Evolutionary conservation across 352 stramenopile genomes (phyloP), one percentile per base, ranked within the genome.

Genomic region (Pythium aphanidermatum): DNA sequence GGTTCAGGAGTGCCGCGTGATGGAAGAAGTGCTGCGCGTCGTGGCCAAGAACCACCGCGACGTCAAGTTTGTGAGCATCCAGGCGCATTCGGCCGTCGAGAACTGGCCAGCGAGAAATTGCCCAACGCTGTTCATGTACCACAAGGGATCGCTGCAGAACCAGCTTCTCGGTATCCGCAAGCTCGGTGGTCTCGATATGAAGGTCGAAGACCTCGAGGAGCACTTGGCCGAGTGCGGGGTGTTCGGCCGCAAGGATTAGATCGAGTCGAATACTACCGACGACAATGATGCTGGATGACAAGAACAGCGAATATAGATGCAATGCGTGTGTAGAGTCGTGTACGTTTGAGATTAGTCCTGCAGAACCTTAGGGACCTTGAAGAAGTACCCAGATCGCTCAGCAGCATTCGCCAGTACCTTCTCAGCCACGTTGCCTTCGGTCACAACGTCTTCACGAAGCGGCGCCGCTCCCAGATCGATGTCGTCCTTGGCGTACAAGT

Each of bases 1-100:
- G 33, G 67, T 96, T 5, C 68, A 94, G 43, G 90, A 96, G 50
- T 96, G 86, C 71, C 87, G 91, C 27, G 66, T 97, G 33, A 92
- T 97, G 80, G 86, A 96, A 48, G 70, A 92, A 48, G 65, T 91
- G 21, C 70, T 97, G 13, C 73, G 80, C 7, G 69, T 66, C 14
- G 70, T 97, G 16, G 86, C 85, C 17, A 76, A 74, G 52, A 85
- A 81, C 45, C 86, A 96, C 58, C 76, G 75, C 45, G 83, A 95
- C 47, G 70, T 97, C 49, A 97, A 97, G 64, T 96, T 97, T 46
- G 83, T 97, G 46, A 93, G 85, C 56, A 97, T 97, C 52, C 82
- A 92, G 46, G 86, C 81, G 24, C 83, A 90, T 46, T 74, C 83
- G 7, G 92, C 81, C 23, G 87, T 97, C 36, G 86, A 96, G 62